Conservation (phyloP, 2,329 filamentous ascomycete genomes). For the Colletotrichum gloeosporioides region DNA sequence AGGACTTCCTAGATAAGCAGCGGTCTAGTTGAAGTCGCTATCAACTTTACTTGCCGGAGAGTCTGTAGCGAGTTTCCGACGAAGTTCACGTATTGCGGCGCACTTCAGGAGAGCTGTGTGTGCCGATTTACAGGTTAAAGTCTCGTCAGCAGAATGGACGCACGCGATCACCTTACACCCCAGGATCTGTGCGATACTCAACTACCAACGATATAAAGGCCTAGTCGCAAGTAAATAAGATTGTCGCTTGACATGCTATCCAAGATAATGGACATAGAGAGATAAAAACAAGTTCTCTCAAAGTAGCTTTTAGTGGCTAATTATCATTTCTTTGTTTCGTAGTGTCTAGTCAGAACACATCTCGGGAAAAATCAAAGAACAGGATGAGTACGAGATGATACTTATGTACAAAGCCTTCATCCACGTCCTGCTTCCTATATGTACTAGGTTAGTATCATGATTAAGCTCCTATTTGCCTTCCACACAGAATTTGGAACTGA, state of each 20-base stretch:
- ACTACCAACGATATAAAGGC: rapidly evolving
- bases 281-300: rapidly evolving
- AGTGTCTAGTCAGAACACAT: rapidly evolving
- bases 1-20: not conserved
- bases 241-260: rapidly evolving
- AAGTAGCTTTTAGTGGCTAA: not conserved
- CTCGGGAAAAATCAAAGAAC: not conserved
- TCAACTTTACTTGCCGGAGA: not conserved
- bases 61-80: not conserved
- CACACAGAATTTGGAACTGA: rapidly evolving
- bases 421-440: not conserved
- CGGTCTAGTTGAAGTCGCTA: not conserved
- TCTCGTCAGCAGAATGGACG: not conserved
- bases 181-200: no score
- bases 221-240: not conserved
- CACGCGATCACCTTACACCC: rapidly evolving
- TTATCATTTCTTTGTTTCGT: rapidly evolving
- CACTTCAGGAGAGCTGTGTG: rapidly evolving
- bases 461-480: rapidly evolving
- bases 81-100: rapidly evolving
- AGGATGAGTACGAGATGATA: not conserved
- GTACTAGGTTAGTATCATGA: rapidly evolving
- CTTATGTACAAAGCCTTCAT: rapidly evolving
- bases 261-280: rapidly evolving
- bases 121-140: not conserved